These are phyloP conservation scores for Trichoderma hamatum DNA, from an alignment of 2,329 filamentous ascomycete species.

Conservation along the genomic window DNA sequence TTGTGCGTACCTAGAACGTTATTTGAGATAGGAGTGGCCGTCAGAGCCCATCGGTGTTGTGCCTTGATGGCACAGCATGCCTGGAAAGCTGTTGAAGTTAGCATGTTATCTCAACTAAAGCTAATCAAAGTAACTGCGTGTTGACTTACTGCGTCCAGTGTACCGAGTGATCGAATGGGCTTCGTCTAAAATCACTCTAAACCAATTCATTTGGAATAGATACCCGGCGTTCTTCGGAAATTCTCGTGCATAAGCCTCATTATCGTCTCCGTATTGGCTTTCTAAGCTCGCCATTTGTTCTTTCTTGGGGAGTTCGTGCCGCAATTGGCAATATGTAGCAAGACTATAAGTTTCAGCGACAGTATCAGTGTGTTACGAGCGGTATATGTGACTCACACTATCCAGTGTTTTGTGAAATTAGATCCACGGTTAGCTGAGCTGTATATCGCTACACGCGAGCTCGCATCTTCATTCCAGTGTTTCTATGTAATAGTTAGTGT, in stretches of 20 bases:
- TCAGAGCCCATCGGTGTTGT: conserved; percentile 43
- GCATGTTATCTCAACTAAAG: background rate
- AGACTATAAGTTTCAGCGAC: conserved; percentile 30
- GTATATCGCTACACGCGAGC: background rate
- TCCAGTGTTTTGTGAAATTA: background rate
- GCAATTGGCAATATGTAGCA: conserved; percentile 37
- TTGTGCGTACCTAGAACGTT: conserved; percentile 30
- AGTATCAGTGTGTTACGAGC: background rate
- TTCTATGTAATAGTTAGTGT: background rate
- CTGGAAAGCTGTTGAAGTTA: conserved; percentile 28
- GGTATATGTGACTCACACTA: conserved; percentile 2
- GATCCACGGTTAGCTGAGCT: background rate
- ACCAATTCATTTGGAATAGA: conserved; percentile 45
- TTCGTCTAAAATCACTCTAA: conserved; percentile 60
- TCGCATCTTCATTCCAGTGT: background rate
- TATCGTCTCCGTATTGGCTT: background rate
- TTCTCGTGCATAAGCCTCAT: conserved; percentile 46
- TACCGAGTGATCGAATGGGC: conserved; percentile 59
- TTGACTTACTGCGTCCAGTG: conserved; percentile 35
- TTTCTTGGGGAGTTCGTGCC: conserved; percentile 27
- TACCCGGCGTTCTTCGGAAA: background rate
- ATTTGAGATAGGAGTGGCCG: conserved; percentile 44
- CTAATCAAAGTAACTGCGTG: background rate
- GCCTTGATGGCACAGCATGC: conserved; percentile 35
- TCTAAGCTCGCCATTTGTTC: background rate